Evolutionary conservation across 768 basidiomycete species (phyloP).

Genomic region (Amanita pseudoporphyria): DNA sequence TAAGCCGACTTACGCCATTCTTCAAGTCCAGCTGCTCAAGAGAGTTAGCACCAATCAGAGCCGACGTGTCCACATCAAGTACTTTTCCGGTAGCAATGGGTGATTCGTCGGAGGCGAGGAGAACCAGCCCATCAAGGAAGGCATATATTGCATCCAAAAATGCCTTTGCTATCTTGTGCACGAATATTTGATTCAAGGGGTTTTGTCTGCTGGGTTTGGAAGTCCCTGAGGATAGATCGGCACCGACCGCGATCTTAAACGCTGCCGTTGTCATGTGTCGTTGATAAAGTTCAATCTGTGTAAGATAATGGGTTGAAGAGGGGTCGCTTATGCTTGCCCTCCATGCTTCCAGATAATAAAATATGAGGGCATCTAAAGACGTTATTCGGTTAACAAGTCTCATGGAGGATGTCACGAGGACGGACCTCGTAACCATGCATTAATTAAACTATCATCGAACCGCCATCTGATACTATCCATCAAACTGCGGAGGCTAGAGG

Average conservation of each 20-base stretch:
- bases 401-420: not conserved
- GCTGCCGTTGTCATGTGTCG: constrained; percentile 64
- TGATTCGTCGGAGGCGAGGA: constrained; percentile 66
- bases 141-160: constrained; percentile 83
- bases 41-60: constrained; percentile 32
- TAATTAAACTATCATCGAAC: constrained; percentile 73
- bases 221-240: constrained; percentile 43
- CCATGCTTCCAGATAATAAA: constrained; percentile 89
- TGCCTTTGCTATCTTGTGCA: constrained; percentile 68
- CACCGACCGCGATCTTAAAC: constrained; percentile 74
- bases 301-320: constrained; percentile 64
- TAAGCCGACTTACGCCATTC: constrained; percentile 42
- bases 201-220: constrained; percentile 47
- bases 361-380: constrained; percentile 62
- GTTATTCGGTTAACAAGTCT: not conserved
- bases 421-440: constrained; percentile 77
- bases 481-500: constrained; percentile 58
- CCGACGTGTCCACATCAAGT: constrained; percentile 20
- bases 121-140: constrained; percentile 78
- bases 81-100: constrained; percentile 33
- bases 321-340: constrained; percentile 48
- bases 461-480: constrained; percentile 82
- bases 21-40: constrained; percentile 51
- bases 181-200: constrained; percentile 51
- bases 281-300: constrained; percentile 76